Conservation (phyloP, 768 basidiomycete species). For the Pleurotus platypus region DNA sequence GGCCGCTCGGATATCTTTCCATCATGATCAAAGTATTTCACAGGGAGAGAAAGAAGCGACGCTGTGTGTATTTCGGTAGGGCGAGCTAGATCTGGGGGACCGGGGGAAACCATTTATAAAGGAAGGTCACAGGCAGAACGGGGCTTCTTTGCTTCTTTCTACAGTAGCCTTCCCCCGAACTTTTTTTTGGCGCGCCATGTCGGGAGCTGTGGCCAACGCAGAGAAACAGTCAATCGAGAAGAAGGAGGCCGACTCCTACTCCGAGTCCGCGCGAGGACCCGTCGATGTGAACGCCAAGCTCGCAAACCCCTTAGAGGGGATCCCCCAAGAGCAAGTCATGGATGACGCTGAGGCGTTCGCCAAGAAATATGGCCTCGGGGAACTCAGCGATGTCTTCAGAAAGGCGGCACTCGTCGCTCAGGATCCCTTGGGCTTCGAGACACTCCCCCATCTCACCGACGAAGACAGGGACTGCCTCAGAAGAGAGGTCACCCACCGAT, state of each 20-base stretch:
- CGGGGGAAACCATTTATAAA: constrained; percentile 2
- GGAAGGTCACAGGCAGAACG: background rate
- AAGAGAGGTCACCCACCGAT: constrained; percentile 41
- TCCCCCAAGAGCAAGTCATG: constrained; percentile 58
- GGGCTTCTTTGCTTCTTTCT: constrained; percentile 3
- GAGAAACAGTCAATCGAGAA: constrained; percentile 7
- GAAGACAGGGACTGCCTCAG: constrained; percentile 35
- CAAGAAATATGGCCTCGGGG: constrained; percentile 40
- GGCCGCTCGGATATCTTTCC: constrained; percentile 6
- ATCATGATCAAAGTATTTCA: constrained; percentile 8
- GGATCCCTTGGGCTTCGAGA: constrained; percentile 49
- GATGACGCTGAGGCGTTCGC: constrained; percentile 61
- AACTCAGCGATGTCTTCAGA: constrained; percentile 43
- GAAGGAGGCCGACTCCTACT: constrained; percentile 4
- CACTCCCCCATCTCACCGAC: constrained; percentile 31
- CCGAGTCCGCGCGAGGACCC: background rate
- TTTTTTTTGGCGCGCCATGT: background rate
- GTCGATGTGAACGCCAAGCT: constrained; percentile 8
- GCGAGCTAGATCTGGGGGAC: background rate
- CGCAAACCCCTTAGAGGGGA: constrained; percentile 34
- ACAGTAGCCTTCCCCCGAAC: background rate
- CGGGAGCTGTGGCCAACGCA: background rate
- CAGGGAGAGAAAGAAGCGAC: background rate
- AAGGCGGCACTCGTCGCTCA: constrained; percentile 78
- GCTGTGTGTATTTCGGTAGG: background rate